Conservation (phyloP, 768 basidiomycete genomes). For the Mycena pura region DNA sequence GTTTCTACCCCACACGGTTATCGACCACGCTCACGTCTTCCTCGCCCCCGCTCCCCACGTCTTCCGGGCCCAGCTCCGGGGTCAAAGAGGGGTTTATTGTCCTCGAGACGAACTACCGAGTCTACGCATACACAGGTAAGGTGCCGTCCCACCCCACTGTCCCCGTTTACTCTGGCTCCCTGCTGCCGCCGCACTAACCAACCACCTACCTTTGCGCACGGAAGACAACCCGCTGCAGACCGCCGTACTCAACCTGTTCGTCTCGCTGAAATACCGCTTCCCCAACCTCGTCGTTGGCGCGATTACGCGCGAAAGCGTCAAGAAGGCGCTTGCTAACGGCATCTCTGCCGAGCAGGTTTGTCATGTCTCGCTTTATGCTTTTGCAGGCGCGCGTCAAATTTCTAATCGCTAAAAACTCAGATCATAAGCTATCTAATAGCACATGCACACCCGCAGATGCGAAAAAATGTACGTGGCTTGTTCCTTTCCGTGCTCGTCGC, state of each 20-base stretch:
- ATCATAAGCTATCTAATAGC: constrained; percentile 94
- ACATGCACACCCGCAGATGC: constrained; percentile 98
- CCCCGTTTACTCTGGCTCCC: constrained; percentile 32
- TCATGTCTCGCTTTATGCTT: constrained; percentile 25
- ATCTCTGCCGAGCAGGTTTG: constrained; percentile 95
- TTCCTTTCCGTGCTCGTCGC: constrained; percentile 29
- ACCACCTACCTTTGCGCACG: no score
- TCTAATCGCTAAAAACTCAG: constrained; percentile 48
- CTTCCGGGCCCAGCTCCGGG: constrained; percentile 60
- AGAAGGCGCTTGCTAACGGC: constrained; percentile 91
- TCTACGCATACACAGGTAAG: constrained; percentile 98
- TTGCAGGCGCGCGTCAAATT: constrained; percentile 24
- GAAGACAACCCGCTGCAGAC: constrained; percentile 97
- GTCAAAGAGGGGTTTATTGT: constrained; percentile 90
- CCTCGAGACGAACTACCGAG: constrained; percentile 96
- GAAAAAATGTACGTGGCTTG: constrained; percentile 81
- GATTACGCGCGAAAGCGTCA: constrained; percentile 94
- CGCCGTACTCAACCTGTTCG: constrained; percentile 93
- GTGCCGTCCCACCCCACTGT: constrained; percentile 12
- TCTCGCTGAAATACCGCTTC: constrained; percentile 91
- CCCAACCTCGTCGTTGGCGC: constrained; percentile 97
- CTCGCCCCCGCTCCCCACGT: constrained; percentile 77
- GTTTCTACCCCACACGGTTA: constrained; percentile 93
- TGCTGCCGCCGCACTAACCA: no score
- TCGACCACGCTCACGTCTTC: constrained; percentile 95